Evolutionary conservation across 352 stramenopile genomes (phyloP).

Genomic region (Phytophthora constricta): DNA sequence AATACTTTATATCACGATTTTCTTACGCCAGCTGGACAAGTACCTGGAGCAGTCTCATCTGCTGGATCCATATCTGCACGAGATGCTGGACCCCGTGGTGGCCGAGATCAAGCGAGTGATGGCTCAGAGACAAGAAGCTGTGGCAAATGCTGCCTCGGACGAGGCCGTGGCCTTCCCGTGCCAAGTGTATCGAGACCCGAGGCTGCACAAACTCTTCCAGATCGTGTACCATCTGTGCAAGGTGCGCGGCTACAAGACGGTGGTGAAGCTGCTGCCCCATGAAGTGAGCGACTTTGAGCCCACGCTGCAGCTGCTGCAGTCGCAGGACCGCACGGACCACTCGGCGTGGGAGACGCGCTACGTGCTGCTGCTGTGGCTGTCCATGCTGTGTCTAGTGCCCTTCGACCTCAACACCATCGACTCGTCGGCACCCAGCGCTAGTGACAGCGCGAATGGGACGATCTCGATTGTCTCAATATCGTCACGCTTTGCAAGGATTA

Average conservation of each 20-base stretch:
- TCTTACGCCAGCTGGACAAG: conserved; percentile 71
- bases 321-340: conserved; percentile 86
- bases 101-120: conserved; percentile 70
- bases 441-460: conserved; percentile 22
- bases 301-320: conserved; percentile 89
- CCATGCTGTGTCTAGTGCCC: conserved; percentile 97
- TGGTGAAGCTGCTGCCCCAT: conserved; percentile 96
- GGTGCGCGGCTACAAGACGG: conserved; percentile 95
- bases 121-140: conserved; percentile 31
- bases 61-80: conserved; percentile 88
- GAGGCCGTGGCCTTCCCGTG: conserved; percentile 64
- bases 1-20: background rate
- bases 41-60: conserved; percentile 91
- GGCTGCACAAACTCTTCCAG: conserved; percentile 89
- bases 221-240: conserved; percentile 97
- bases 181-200: conserved; percentile 74
- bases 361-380: conserved; percentile 97
- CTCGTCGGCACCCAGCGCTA: conserved; percentile 61
- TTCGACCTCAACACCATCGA: conserved; percentile 98
- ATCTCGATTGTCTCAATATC: conserved; percentile 83
- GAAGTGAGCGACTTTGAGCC: conserved; percentile 96
- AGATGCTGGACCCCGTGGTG: conserved; percentile 76
- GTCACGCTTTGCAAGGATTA: conserved; percentile 89
- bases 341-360: conserved; percentile 78
- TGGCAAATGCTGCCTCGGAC: conserved; percentile 4